These are phyloP conservation scores for Daedalea quercina DNA, from an alignment of 768 basidiomycete species.

Conservation along the genomic window DNA sequence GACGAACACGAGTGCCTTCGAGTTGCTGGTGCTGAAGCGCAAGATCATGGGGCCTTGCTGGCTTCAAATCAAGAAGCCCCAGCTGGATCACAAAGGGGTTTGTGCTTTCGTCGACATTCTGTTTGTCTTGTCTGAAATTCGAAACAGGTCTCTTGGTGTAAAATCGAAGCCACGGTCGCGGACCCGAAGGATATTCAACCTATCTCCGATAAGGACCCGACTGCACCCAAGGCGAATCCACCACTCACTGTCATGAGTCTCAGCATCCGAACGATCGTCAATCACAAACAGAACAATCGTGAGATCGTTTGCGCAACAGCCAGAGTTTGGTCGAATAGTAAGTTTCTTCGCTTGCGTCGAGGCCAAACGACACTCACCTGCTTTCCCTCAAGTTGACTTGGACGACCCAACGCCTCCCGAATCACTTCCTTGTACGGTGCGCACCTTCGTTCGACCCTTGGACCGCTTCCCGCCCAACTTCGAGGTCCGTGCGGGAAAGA, in stretches of 20 bases:
- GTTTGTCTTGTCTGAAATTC: constrained; percentile 1
- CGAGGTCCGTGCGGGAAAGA: constrained; percentile 58
- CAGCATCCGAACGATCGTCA: constrained; percentile 83
- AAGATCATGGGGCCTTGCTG: constrained; percentile 99
- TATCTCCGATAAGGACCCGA: constrained; percentile 61
- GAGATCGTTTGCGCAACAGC: constrained; percentile 85
- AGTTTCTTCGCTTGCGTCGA: constrained; percentile 13
- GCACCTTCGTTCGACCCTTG: constrained; percentile 87
- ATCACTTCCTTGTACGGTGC: constrained; percentile 70
- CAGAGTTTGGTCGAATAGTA: constrained; percentile 75
- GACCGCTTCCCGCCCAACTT: constrained; percentile 84
- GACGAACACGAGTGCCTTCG: constrained; percentile 88
- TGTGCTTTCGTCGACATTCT: neutral
- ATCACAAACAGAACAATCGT: constrained; percentile 89
- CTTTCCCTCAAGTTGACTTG: constrained; percentile 53
- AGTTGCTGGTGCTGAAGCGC: constrained; percentile 86
- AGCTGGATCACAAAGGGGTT: constrained; percentile 75
- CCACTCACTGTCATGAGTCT: constrained; percentile 89
- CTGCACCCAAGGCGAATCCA: constrained; percentile 73
- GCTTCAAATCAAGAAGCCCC: constrained; percentile 77
- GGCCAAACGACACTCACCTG: neutral
- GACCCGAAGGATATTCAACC: constrained; percentile 89
- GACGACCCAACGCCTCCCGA: constrained; percentile 93
- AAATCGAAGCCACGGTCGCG: constrained; percentile 76
- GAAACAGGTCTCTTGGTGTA: constrained; percentile 90